These are phyloP conservation scores for Pseudocercospora fijiensis DNA, from an alignment of 2,329 filamentous ascomycete species.

Conservation along the genomic window DNA sequence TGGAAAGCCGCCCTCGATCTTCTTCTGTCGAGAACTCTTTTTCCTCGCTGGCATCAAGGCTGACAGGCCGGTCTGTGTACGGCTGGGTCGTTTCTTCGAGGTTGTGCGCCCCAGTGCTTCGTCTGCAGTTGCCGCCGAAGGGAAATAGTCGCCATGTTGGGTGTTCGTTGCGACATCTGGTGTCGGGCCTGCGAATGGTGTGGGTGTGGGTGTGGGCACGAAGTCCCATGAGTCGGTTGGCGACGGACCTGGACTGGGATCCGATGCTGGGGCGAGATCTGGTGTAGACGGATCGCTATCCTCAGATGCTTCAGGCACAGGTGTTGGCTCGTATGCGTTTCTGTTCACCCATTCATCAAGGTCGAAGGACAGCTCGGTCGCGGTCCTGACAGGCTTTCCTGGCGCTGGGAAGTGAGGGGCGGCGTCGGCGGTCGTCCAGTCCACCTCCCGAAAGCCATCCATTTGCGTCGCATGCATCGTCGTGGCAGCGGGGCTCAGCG, in stretches of 20 bases:
- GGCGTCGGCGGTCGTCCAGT: background rate
- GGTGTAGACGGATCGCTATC: background rate
- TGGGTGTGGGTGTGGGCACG: background rate
- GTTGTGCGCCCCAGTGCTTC: background rate
- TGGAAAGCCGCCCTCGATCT: conserved; percentile 11
- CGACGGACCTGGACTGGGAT: background rate
- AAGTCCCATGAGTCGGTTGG: background rate
- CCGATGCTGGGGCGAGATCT: background rate
- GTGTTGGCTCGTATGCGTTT: background rate
- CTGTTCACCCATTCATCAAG: background rate
- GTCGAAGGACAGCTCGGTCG: background rate
- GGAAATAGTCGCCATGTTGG: background rate
- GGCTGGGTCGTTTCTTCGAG: conserved; percentile 10
- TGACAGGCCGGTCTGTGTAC: background rate
- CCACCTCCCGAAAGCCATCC: background rate
- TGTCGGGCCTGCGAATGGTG: background rate
- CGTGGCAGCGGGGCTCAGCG: conserved; percentile 14
- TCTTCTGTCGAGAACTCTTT: conserved; percentile 10
- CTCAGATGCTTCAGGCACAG: background rate
- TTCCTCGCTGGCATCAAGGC: background rate
- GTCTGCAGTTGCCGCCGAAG: background rate
- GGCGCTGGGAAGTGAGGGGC: background rate
- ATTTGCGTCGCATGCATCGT: conserved; percentile 9
- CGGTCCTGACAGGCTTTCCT: background rate
- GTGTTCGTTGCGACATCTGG: background rate